Conservation (phyloP, 78 protist genomes). For the Mastigamoeba balamuthi region DNA sequence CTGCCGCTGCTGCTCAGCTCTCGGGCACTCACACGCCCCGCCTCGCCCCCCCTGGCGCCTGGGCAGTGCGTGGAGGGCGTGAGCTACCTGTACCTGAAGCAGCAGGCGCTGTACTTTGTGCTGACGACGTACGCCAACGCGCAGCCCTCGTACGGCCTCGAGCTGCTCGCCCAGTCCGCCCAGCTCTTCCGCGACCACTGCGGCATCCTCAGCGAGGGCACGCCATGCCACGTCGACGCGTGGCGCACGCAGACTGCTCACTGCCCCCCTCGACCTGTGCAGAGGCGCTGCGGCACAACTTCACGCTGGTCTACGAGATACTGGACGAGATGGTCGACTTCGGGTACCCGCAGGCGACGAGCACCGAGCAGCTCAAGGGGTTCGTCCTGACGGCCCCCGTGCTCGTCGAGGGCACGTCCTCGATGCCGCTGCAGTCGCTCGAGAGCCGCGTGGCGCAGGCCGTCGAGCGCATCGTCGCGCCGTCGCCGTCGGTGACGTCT, state of each 20-base stretch:
- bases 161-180: slow-evolving; percentile 50
- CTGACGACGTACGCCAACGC: slow-evolving; percentile 59
- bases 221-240: slow-evolving; percentile 40
- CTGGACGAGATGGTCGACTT: slow-evolving; percentile 76
- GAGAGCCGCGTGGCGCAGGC: background rate
- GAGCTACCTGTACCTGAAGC: slow-evolving; percentile 42
- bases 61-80: slow-evolving; percentile 52
- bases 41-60: background rate
- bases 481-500: background rate
- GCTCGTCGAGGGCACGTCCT: too few relatives aligned
- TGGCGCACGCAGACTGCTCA: too few relatives aligned
- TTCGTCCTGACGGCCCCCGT: slow-evolving; percentile 52
- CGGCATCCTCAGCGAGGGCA: background rate
- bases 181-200: slow-evolving; percentile 44
- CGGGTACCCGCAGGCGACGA: slow-evolving; percentile 70
- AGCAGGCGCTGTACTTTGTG: slow-evolving; percentile 58
- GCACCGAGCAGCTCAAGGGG: slow-evolving; percentile 65
- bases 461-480: background rate
- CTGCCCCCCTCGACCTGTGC: slow-evolving; percentile 58
- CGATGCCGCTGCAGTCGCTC: background rate
- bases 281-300: slow-evolving; percentile 69
- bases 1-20: background rate
- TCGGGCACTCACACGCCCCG: background rate
- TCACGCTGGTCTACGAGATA: slow-evolving; percentile 80
- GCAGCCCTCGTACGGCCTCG: slow-evolving; percentile 58